Evolutionary conservation across 495 filamentous ascomycete species (phyloP).

Genomic region (Aspergillus wentii): DNA sequence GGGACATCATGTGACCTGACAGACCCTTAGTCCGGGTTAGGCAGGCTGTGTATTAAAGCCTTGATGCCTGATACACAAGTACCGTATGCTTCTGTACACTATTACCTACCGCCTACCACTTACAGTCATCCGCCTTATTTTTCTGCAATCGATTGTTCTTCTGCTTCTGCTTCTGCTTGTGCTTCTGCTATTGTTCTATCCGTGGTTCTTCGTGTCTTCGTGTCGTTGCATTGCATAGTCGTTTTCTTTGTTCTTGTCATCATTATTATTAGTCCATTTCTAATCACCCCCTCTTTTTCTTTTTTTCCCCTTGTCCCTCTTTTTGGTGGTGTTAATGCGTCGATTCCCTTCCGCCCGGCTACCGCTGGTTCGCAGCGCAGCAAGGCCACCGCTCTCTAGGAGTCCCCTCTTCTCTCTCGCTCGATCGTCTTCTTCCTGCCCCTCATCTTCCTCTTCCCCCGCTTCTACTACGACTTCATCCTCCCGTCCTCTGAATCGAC

Average conservation of each 20-base stretch:
- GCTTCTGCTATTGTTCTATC: neutral
- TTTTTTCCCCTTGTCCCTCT: no score
- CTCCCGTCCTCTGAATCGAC: constrained; percentile 3
- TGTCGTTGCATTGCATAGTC: no score
- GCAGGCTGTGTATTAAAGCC: neutral
- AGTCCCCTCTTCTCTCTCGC: constrained; percentile 26
- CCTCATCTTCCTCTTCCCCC: constrained; percentile 15
- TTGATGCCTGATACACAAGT: neutral
- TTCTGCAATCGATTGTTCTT: neutral
- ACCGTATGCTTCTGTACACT: neutral
- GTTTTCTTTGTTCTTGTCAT: no score
- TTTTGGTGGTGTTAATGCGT: no score
- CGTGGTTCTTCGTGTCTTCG: no score
- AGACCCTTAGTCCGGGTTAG: neutral
- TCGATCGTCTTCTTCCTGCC: constrained; percentile 21
- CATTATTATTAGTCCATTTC: no score
- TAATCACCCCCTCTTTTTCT: no score
- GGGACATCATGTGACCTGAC: neutral
- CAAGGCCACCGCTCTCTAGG: constrained; percentile 38
- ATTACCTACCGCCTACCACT: neutral
- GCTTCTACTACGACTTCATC: no score
- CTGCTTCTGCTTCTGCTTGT: neutral
- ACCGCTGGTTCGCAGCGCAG: constrained; percentile 30
- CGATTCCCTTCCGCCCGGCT: constrained; percentile 24
- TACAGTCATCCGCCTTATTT: neutral